Conservation (phyloP, 2,329 filamentous ascomycete genomes). For the Xylariaceae sp. region DNA sequence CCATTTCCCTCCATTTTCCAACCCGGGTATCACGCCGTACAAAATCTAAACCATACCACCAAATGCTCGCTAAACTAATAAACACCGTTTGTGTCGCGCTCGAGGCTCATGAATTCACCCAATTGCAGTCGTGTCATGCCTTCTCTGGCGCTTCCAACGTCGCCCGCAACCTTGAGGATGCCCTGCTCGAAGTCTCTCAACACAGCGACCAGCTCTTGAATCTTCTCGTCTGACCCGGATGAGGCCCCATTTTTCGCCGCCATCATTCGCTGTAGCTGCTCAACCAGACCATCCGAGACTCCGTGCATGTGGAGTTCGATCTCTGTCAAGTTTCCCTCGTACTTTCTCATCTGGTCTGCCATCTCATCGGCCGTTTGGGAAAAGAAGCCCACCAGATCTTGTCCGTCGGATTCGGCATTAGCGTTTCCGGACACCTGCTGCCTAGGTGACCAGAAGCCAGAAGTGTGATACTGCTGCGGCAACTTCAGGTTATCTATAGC, state of each 20-base stretch:
- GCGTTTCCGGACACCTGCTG: constrained; percentile 50
- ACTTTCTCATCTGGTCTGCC: constrained; percentile 61
- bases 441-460: constrained; percentile 50
- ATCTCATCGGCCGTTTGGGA: constrained; percentile 68
- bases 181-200: constrained; percentile 70
- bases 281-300: constrained; percentile 65
- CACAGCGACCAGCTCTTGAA: constrained; percentile 62
- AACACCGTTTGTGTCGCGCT: constrained; percentile 37
- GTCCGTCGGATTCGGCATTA: constrained; percentile 56
- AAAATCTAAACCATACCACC: constrained; percentile 21
- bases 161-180: constrained; percentile 67
- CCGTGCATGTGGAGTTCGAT: constrained; percentile 70
- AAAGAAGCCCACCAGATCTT: constrained; percentile 70
- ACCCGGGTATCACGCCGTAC: constrained; percentile 38
- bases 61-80: constrained; percentile 33
- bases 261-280: constrained; percentile 64
- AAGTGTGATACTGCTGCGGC: constrained; percentile 57
- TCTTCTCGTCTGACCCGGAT: constrained; percentile 52
- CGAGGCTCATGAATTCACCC: constrained; percentile 52
- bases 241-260: constrained; percentile 47
- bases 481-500: constrained; percentile 56
- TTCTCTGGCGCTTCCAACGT: constrained; percentile 66
- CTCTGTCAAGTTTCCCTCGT: constrained; percentile 65
- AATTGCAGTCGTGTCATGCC: constrained; percentile 64
- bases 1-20: constrained; percentile 7